Base-by-base conservation (phyloP, 73 alveolate species). In the Tetrahymena thermophila region DNA sequence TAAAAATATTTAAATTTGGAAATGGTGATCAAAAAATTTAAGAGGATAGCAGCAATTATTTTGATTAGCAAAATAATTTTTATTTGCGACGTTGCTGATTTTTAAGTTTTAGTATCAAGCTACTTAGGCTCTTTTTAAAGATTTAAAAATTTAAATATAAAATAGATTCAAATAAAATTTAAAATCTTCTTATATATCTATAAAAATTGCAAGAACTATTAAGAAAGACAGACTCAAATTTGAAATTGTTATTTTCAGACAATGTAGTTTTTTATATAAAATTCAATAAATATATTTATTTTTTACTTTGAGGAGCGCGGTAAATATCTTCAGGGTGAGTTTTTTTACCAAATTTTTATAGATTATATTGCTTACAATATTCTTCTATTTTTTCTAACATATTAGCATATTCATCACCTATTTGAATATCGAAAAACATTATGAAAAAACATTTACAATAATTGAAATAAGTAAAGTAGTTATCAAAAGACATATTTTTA, bases 401-500 rank as follows among this genome's bases (percentile, higher is more conserved):
- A 83, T 97, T 96, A 17, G 95, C 96, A 85, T 97, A 97, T 96
- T 97, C 97, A 31, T 97, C 97, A 31, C 98, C 98, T 85, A 85
- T 96, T 56, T 21, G 6, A 23, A 56, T 23, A 56, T 6, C 6
- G 1, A 25, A 56, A 56, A 71, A 71, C 4, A 71, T n/a, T 19
- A 28, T 71, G 35, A 11, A 71, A 9, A 28, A 3, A 71, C n/a
- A 28, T 11, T 71, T n/a, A 71, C 13, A 23, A 28, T 25, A 10
- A 1, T 71, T 28, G 37, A 13, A 71, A 23, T 13, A 28, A 71
- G 17, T 34, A 71, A 71, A 71, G 37, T 50, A 50, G 83, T 50
- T 50, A 21, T 50, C 83, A 14, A 19, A 71, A 28, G 35, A n/a
- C 89, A 71, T 71, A 71, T 71, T 71, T 23, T 71, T 71, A 71